Conservation (phyloP, 345 rosid genomes). For the Mangifera indica region DNA sequence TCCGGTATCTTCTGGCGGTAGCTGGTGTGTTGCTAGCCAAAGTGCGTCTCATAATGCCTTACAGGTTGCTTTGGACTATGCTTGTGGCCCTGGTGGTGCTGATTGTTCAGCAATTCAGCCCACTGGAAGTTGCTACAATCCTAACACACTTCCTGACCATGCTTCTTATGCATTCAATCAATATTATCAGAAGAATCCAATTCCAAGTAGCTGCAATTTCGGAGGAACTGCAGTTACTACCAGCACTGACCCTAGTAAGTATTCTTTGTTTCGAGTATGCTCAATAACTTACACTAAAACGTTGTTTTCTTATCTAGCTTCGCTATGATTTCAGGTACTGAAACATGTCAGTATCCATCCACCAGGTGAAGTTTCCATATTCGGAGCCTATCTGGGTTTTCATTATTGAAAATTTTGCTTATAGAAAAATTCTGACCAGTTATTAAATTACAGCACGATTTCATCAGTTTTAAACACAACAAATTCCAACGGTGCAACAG, state of each 20-base stretch:
- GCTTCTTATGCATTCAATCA: conserved; percentile 84
- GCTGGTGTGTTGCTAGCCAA: conserved; percentile 88
- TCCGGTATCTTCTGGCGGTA: conserved; percentile 37
- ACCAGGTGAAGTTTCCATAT: conserved; percentile 45
- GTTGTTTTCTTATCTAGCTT: neutral
- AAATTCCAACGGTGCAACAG: conserved; percentile 58
- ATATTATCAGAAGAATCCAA: conserved; percentile 75
- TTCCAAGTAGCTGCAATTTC: conserved; percentile 78
- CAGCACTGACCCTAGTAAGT: conserved; percentile 82
- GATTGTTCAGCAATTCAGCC: conserved; percentile 71
- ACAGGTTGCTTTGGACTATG: conserved; percentile 84
- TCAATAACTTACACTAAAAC: neutral
- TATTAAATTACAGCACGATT: conserved; percentile 48
- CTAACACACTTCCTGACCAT: conserved; percentile 54
- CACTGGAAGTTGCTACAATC: conserved; percentile 62
- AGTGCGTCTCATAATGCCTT: conserved; percentile 57
- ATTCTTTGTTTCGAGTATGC: neutral
- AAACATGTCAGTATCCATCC: conserved; percentile 56
- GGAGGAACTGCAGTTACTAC: conserved; percentile 76
- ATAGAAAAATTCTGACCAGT: neutral
- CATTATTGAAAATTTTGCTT: neutral
- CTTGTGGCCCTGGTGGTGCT: conserved; percentile 79
- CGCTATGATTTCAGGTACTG: conserved; percentile 44
- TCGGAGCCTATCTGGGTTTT: too few relatives aligned
- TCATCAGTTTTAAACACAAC: conserved; percentile 66